Evolutionary conservation across 2,329 filamentous ascomycete genomes (phyloP).

Genomic region (Alternaria conjuncta): DNA sequence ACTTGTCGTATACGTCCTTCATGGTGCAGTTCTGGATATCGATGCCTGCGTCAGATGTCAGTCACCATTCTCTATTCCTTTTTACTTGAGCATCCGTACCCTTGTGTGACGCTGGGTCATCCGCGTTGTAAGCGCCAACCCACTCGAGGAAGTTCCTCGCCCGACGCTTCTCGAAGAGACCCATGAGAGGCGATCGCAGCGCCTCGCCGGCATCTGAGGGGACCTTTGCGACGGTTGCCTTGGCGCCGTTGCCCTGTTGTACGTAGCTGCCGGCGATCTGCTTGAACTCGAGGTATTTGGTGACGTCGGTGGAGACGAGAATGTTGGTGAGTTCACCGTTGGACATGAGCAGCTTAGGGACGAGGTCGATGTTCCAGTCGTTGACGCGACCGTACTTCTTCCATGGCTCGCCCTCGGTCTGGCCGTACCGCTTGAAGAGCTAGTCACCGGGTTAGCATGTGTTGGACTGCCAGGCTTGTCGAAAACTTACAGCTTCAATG

Average conservation of each 20-base stretch:
- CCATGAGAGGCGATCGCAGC: constrained; percentile 91
- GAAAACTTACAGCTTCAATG: constrained; percentile 76
- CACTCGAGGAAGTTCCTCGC: constrained; percentile 97
- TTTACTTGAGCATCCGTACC: constrained; percentile 61
- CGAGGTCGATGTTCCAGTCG: constrained; percentile 99
- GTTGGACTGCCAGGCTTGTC: constrained; percentile 20
- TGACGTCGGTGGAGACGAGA: constrained; percentile 86
- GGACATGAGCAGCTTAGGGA: constrained; percentile 98
- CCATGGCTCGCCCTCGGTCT: constrained; percentile 88
- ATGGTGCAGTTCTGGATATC: constrained; percentile 81
- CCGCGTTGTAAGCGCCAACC: constrained; percentile 84
- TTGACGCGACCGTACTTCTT: constrained; percentile 95
- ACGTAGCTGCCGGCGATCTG: constrained; percentile 92
- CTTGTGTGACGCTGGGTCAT: constrained; percentile 86
- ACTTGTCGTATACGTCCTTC: constrained; percentile 99
- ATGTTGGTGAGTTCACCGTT: constrained; percentile 99
- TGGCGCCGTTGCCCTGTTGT: constrained; percentile 81
- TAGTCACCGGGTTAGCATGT: constrained; percentile 55
- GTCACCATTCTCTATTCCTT: background rate
- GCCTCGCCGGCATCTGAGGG: constrained; percentile 89
- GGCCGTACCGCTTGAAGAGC: constrained; percentile 98
- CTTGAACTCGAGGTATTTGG: constrained; percentile 61
- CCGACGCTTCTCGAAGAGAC: constrained; percentile 94
- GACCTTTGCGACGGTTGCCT: constrained; percentile 95
- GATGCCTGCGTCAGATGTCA: constrained; percentile 62